Evolutionary conservation across 768 basidiomycete genomes (phyloP).

Genomic region (Amyloporia xantha): DNA sequence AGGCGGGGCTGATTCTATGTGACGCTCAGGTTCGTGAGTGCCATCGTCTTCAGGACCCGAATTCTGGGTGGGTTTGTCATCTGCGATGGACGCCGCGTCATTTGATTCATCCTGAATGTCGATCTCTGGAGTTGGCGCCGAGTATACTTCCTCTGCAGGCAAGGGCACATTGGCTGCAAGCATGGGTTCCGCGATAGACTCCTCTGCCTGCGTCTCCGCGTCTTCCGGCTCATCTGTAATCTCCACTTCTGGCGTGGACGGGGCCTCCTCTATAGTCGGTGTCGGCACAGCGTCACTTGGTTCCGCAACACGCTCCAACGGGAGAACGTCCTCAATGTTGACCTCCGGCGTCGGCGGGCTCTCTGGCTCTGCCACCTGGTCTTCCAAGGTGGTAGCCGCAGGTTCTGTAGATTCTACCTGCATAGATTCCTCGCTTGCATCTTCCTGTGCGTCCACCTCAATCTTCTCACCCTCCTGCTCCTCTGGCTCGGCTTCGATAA

Average conservation of each 20-base stretch:
- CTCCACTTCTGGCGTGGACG: slow-evolving; percentile 10
- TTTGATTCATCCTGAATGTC: slow-evolving; percentile 11
- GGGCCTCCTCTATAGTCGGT: background rate
- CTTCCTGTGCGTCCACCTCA: background rate
- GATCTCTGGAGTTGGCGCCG: no score
- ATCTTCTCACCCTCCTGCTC: background rate
- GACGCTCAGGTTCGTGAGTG: background rate
- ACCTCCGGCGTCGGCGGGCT: no score
- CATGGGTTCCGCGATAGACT: no score
- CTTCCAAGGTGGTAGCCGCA: no score
- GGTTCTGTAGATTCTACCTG: no score
- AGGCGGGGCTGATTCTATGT: background rate
- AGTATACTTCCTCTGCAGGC: no score
- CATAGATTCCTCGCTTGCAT: no score
- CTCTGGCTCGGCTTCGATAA: background rate
- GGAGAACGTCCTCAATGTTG: background rate
- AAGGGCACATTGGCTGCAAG: no score
- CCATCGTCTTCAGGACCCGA: background rate
- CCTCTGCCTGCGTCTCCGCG: no score
- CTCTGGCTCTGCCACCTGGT: no score
- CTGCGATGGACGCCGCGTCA: background rate
- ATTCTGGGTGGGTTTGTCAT: background rate
- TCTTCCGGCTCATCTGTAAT: no score
- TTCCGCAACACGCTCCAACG: background rate
- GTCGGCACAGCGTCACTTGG: background rate